phyloP scores from a whole-genome alignment of 345 rosid genomes.

The Corchorus capsularis region DNA sequence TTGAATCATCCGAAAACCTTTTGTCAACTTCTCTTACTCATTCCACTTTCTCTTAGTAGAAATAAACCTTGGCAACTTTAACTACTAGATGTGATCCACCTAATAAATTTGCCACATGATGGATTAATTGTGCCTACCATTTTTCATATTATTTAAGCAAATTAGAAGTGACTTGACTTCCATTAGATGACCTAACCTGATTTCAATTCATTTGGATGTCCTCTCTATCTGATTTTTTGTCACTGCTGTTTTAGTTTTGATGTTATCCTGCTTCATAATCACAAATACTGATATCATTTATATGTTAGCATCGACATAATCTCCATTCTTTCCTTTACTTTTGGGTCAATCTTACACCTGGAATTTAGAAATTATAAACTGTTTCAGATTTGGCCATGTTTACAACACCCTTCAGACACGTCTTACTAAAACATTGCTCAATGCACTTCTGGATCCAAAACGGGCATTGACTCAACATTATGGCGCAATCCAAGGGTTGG shows the following conservation, averaged over 20 bases:
- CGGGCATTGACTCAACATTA: slow-evolving; percentile 88
- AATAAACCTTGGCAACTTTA: background rate
- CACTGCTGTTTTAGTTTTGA: background rate
- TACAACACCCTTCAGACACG: slow-evolving; percentile 87
- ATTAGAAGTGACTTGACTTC: background rate
- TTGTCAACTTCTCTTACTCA: background rate
- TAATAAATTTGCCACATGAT: background rate
- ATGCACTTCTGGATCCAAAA: slow-evolving; percentile 85
- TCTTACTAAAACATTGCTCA: slow-evolving; percentile 84
- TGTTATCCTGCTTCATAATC: background rate
- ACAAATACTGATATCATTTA: background rate
- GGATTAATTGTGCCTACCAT: background rate
- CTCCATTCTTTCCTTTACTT: background rate
- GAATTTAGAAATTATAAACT: slow-evolving; percentile 18
- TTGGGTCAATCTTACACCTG: background rate
- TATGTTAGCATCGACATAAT: background rate
- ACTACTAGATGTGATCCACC: background rate
- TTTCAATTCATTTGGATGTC: background rate
- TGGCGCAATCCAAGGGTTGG: slow-evolving; percentile 95
- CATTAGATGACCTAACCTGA: background rate
- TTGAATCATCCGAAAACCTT: background rate
- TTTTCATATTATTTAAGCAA: background rate
- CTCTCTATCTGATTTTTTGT: slow-evolving; percentile 2
- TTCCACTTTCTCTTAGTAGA: background rate
- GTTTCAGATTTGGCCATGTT: slow-evolving; percentile 75